Base-by-base conservation (phyloP, 306 rosid species). In the Sphenostylis stenocarpa region DNA sequence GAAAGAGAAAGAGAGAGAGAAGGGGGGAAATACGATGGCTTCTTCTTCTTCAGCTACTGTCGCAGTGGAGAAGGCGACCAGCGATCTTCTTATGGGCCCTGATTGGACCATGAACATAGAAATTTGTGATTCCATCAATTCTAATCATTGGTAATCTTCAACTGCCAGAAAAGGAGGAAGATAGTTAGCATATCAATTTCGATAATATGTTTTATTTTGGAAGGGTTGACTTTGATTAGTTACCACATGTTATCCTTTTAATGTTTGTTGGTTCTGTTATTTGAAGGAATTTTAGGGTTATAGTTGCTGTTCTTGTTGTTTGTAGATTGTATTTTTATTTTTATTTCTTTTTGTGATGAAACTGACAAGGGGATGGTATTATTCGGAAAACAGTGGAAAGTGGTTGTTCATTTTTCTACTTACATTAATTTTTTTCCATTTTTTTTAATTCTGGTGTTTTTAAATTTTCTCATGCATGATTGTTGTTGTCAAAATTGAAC, bases 51-150 rank as follows among this genome's bases (percentile, higher is more conserved):
- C 99, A 64, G 97, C 97, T 34, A 84, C 87, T 28, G 98, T 92
- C 26, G 99, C 99, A 58, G 99, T 96, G n/a, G 99, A 96, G 72
- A 96, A 96, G 85, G 99, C 99, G 74, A 96, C 99, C 80, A 96
- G 99, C 88, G 99, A 91, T 85, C 98, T 96, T 87, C 97, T 96
- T 67, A 86, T 96, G 72, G 90, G 90, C 21, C 99, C 99, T 71
- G 99, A 96, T 91, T 96, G 99, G 99, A 92, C 99, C 65, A 92
- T 96, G 91, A 96, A 96, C 82, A 96, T 96, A 78, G 98, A 92
- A 82, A 96, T 96, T 81, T 96, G 99, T 64, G 99, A 96, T 80
- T 96, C 99, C 72, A 82, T 96, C 87, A 96, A 96, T 87, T 90
- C 97, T 66, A 81, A 85, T 88, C 96, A 87, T 39, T 96, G 99